Conservation (phyloP, 2,329 filamentous ascomycete genomes). For the Emergomyces orientalis region DNA sequence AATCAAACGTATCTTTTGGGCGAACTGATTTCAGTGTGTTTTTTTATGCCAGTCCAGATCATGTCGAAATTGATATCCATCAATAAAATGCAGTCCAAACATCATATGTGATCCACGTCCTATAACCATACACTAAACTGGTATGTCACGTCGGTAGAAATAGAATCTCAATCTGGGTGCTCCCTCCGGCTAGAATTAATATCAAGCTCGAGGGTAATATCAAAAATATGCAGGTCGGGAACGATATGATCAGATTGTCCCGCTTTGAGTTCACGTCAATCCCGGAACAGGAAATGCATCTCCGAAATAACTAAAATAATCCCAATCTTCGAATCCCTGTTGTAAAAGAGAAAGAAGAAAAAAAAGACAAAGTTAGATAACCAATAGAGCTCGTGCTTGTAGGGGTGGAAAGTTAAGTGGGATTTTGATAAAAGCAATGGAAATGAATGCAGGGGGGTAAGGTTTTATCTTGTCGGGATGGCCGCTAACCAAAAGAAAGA, state of each 20-base stretch:
- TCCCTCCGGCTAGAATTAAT: not conserved
- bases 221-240: not conserved
- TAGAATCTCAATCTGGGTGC: not conserved
- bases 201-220: not conserved
- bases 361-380: not conserved
- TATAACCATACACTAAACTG: not conserved
- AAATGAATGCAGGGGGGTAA: not conserved
- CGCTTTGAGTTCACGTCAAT: conserved; percentile 1
- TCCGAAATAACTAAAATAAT: conserved; percentile 14
- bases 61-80: not conserved
- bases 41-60: not conserved
- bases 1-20: not conserved
- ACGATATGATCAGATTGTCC: not conserved
- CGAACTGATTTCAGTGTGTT: not conserved
- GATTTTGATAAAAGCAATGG: not conserved
- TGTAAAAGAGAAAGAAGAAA: not conserved
- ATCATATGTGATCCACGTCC: not conserved
- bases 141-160: not conserved
- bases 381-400: not conserved
- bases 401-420: not conserved
- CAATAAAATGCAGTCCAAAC: not conserved
- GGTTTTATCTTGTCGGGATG: not conserved
- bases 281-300: conserved; percentile 3
- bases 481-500: not conserved
- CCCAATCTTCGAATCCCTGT: conserved; percentile 13